Evolutionary conservation across 2,329 filamentous ascomycete genomes (phyloP), one percentile per base, ranked within the genome.

Genomic region (Chalara sp.): DNA sequence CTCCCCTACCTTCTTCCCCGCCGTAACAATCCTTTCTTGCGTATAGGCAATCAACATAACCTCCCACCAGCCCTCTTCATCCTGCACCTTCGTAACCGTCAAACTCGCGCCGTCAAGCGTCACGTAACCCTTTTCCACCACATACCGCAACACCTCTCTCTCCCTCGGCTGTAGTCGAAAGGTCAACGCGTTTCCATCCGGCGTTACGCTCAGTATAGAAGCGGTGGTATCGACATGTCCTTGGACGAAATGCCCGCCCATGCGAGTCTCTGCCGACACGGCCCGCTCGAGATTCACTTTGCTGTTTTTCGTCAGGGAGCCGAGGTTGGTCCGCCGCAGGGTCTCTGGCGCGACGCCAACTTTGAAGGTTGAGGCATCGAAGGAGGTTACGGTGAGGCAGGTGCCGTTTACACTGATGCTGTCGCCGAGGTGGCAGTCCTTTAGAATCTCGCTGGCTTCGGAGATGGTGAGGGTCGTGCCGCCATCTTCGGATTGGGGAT

Each of bases 11-110:
- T 63, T 64, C 59, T 68, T 66, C 6, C 64, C 55, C n/a, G 66
- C 66, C 6, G 57, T 66, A n/a, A 67, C 86, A 12, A 99, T 84
- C 68, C 87, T 87, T 70, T 92, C 89, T 73, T 97, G 93, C 8
- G 93, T 96, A 70, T 99, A 99, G 6, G 87, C 81, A 67, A 99
- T 96, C 55, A 99, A 76, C 93, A 99, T 99, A 46, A 99, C 86
- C 78, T 97, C 93, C 80, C 85, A 96, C 68, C 89, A 95, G 41
- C 86, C 84, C 58, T 82, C 79, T 4, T 65, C 77, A 68, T 96
- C 92, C 62, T 92, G 73, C 32, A 97, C 92, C 58, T 80, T 78
- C 2, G 92, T 97, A 2, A 99, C 80, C 0, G 93, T 99, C 74
- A 99, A 73, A 65, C 91, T 96, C 29, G 93, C 92, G 5, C 93